Evolutionary conservation across 1,284 basidiomycete species (phyloP).

Genomic region (Papiliotrema terrestris): DNA sequence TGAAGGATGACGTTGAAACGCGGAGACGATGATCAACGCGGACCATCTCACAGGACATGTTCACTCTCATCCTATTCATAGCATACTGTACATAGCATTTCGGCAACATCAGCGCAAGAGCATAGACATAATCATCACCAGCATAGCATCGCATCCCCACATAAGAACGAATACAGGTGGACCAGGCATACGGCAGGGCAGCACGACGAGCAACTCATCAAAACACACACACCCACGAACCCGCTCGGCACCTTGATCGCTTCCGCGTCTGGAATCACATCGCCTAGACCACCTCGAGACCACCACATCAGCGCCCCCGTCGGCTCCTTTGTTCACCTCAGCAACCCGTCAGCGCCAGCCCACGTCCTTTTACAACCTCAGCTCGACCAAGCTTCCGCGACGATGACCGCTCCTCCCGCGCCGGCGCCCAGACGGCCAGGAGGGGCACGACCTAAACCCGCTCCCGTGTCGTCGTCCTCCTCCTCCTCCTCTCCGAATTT

Average conservation of each 20-base stretch:
- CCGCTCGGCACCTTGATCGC: too few species aligned
- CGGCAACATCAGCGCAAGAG: background rate
- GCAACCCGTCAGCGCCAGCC: background rate
- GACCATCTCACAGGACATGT: too few species aligned
- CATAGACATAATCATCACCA: too few species aligned
- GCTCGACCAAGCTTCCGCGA: background rate
- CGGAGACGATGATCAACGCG: too few species aligned
- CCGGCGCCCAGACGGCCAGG: constrained; percentile 17
- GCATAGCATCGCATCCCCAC: background rate
- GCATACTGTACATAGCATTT: background rate
- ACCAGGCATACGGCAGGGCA: too few species aligned
- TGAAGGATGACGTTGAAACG: too few species aligned
- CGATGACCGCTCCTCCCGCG: constrained; percentile 15
- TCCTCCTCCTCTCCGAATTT: background rate
- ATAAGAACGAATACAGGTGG: background rate
- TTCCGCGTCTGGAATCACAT: too few species aligned
- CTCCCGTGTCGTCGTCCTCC: background rate
- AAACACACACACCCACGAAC: too few species aligned
- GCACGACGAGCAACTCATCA: too few species aligned
- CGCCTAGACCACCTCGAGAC: background rate
- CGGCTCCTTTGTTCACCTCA: background rate
- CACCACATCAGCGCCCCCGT: background rate
- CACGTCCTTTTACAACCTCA: background rate
- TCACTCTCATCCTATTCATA: too few species aligned
- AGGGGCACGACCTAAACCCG: constrained; percentile 30